Evolutionary conservation across 495 filamentous ascomycete genomes (phyloP).

Genomic region (Neurospora sublineolata): DNA sequence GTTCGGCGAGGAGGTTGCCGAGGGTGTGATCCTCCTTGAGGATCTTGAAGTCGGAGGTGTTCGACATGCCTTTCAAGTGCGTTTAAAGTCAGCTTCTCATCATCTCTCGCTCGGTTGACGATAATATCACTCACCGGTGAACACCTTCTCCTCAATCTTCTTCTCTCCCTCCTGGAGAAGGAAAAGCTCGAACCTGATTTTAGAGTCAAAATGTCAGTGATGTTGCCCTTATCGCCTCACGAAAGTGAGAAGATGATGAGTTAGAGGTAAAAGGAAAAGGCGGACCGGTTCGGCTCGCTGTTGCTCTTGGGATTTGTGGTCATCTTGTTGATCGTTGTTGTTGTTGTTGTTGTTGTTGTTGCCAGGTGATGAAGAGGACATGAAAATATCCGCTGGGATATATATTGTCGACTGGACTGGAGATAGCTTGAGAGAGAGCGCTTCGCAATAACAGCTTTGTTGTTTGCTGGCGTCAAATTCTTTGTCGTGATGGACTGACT

Average conservation of each 20-base stretch:
- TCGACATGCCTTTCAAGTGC: slow-evolving; percentile 81
- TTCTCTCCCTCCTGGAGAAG: slow-evolving; percentile 76
- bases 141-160: slow-evolving; percentile 75
- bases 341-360: background rate
- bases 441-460: background rate
- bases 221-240: background rate
- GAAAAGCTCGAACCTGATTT: slow-evolving; percentile 77
- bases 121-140: slow-evolving; percentile 87
- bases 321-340: background rate
- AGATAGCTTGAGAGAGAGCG: background rate
- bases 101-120: too few relatives aligned
- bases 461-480: background rate
- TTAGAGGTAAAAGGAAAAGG: background rate
- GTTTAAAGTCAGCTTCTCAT: too few relatives aligned
- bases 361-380: background rate
- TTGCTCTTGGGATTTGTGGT: background rate
- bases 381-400: background rate
- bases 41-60: slow-evolving; percentile 82
- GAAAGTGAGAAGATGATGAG: background rate
- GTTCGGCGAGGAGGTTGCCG: slow-evolving; percentile 73
- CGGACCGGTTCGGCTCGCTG: background rate
- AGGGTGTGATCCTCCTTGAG: slow-evolving; percentile 97
- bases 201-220: slow-evolving; percentile 12
- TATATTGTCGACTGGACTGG: background rate
- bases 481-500: background rate